Percentiles rank a stretch among this genome's conserved stretches.
Evolutionary conservation across 129 eudicot genomes (phyloP).

Genomic region (Helianthus tuberosus): DNA sequence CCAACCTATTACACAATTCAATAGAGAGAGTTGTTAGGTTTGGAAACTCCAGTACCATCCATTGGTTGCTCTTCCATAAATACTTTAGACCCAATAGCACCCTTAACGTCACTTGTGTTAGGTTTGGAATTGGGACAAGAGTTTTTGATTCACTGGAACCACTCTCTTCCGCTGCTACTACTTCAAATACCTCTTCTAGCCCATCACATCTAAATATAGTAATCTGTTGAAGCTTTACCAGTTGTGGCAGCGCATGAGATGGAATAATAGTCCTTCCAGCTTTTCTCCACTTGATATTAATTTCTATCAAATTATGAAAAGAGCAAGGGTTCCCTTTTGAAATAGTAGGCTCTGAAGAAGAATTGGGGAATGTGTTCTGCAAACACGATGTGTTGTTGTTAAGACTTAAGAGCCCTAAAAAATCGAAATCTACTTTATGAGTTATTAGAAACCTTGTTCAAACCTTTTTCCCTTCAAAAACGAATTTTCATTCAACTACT

Average conservation of each 20-base stretch:
- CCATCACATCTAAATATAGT: fast-evolving
- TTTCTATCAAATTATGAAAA: not conserved
- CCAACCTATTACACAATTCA: too few species aligned
- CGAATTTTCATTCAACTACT: too few species aligned
- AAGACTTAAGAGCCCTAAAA: too few species aligned
- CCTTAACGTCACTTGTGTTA: not conserved
- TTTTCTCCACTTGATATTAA: not conserved
- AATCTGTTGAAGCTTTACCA: not conserved
- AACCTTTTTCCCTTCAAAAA: too few species aligned
- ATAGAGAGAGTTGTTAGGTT: not conserved
- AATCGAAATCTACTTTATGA: too few species aligned
- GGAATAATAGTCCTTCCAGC: not conserved
- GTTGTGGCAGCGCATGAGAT: not conserved
- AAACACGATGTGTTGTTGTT: too few species aligned
- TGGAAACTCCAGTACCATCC: conserved; percentile 4
- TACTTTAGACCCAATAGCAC: not conserved
- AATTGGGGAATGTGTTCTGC: too few species aligned
- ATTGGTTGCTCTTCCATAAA: conserved; percentile 1
- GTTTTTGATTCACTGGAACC: not conserved
- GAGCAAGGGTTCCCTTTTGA: too few species aligned
- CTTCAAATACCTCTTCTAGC: not conserved
- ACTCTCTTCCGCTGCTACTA: not conserved
- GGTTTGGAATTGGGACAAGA: not conserved
- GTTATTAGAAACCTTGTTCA: too few species aligned
- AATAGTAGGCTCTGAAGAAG: too few species aligned